Evolutionary conservation across 805 yeast genomes (phyloP).

Genomic region (Saturnispora silvae): DNA sequence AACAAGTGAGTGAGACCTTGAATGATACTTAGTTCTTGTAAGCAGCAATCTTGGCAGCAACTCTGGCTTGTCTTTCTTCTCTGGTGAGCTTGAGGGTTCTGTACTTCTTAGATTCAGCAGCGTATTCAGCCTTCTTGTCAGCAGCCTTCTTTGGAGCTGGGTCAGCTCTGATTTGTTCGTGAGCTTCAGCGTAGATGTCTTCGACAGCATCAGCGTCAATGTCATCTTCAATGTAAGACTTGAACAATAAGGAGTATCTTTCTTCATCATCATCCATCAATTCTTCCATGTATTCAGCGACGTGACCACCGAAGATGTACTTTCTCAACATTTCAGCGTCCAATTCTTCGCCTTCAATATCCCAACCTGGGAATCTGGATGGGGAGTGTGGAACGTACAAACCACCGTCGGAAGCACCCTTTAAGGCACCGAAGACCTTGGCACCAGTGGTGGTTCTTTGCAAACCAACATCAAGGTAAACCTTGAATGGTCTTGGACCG

Average conservation of each 20-base stretch:
- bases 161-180: slow-evolving; percentile 91
- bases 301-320: slow-evolving; percentile 99
- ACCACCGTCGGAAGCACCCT: slow-evolving; percentile 99
- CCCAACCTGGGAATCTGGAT: slow-evolving; percentile 99
- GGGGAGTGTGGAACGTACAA: slow-evolving; percentile 98
- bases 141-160: slow-evolving; percentile 84
- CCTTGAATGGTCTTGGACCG: slow-evolving; percentile 99
- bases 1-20: slow-evolving; percentile 12
- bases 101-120: slow-evolving; percentile 93
- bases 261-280: slow-evolving; percentile 99
- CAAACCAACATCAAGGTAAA: slow-evolving; percentile 97
- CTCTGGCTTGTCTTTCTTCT: slow-evolving; percentile 82
- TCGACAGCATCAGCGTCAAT: slow-evolving; percentile 94
- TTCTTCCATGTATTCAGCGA: slow-evolving; percentile 99
- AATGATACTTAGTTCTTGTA: slow-evolving; percentile 44
- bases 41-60: slow-evolving; percentile 90
- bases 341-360: slow-evolving; percentile 94
- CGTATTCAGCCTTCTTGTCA: slow-evolving; percentile 94
- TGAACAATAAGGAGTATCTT: slow-evolving; percentile 93
- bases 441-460: slow-evolving; percentile 99
- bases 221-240: slow-evolving; percentile 92
- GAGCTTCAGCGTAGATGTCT: slow-evolving; percentile 92
- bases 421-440: slow-evolving; percentile 96
- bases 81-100: slow-evolving; percentile 77
- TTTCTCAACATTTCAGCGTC: slow-evolving; percentile 96